A percentile compares a stretch with the other conserved stretches of the same genome.
phyloP scores from a whole-genome alignment of 2,329 filamentous ascomycete species.

The Cucurbitaria berberidis region DNA sequence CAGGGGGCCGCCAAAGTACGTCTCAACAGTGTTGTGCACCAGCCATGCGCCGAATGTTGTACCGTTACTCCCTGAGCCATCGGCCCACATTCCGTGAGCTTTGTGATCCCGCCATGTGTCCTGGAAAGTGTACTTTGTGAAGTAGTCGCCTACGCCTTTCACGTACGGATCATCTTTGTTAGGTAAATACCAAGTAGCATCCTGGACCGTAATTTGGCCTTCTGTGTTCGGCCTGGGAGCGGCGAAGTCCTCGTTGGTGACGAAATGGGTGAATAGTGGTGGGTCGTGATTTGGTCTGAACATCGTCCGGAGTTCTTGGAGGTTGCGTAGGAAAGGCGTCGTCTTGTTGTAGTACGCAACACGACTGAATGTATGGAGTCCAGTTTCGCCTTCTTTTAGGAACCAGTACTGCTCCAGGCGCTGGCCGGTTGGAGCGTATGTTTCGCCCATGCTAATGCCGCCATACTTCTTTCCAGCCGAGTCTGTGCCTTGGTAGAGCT shows the following conservation, averaged over 20 bases:
- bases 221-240: conserved; percentile 59
- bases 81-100: conserved; percentile 61
- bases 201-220: conserved; percentile 61
- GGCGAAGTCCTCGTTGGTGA: conserved; percentile 62
- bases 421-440: conserved; percentile 63
- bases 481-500: conserved; percentile 52
- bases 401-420: conserved; percentile 69
- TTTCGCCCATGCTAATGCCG: conserved; percentile 65
- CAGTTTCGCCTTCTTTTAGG: conserved; percentile 65
- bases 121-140: conserved; percentile 70
- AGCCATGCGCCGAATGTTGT: conserved; percentile 65
- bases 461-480: conserved; percentile 60
- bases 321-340: conserved; percentile 61
- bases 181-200: conserved; percentile 67
- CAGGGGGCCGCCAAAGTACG: conserved; percentile 65
- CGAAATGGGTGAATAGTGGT: conserved; percentile 52
- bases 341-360: conserved; percentile 65
- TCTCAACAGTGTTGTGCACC: conserved; percentile 69
- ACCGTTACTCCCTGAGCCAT: conserved; percentile 59
- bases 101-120: conserved; percentile 64
- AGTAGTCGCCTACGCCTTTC: conserved; percentile 63
- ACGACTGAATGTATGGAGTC: conserved; percentile 58
- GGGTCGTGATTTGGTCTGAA: conserved; percentile 62
- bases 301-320: conserved; percentile 65
- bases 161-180: conserved; percentile 60